phyloP scores from a whole-genome alignment of 164 flowering plant genomes.

The Vitis amurensis region DNA sequence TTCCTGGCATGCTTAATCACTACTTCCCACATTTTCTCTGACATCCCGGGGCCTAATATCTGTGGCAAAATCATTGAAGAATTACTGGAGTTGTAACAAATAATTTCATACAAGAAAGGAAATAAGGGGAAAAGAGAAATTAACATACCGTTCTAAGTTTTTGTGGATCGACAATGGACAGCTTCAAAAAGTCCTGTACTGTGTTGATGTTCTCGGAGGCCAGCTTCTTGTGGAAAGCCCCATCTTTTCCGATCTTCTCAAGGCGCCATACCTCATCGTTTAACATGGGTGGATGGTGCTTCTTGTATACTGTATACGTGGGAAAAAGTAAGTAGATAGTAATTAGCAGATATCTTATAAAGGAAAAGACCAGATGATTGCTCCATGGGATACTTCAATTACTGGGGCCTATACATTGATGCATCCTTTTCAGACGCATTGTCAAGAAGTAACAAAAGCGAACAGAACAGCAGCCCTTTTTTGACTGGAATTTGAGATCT shows the following conservation, averaged over 20 bases:
- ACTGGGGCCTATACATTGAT: too few relatives aligned
- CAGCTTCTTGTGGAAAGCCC: constrained; percentile 66
- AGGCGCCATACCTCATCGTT: constrained; percentile 86
- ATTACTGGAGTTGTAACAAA: not conserved
- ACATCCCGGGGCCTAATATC: constrained; percentile 69
- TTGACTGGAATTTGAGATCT: too few relatives aligned
- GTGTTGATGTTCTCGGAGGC: constrained; percentile 35
- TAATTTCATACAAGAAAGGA: not conserved
- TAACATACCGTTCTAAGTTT: constrained; percentile 48
- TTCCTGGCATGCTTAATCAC: constrained; percentile 59
- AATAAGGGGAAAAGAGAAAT: not conserved
- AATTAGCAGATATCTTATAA: too few relatives aligned
- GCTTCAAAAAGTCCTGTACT: constrained; percentile 71
- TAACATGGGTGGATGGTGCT: constrained; percentile 75
- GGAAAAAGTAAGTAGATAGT: not conserved
- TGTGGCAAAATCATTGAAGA: constrained; percentile 19
- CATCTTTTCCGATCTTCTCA: constrained; percentile 79
- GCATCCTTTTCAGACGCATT: too few relatives aligned
- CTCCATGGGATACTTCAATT: too few relatives aligned
- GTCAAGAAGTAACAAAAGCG: not conserved
- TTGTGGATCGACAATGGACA: constrained; percentile 34
- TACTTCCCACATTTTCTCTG: constrained; percentile 73
- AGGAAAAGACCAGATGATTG: too few relatives aligned
- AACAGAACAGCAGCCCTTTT: not conserved
- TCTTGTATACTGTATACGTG: constrained; percentile 61